Percentiles rank a stretch among this genome's conserved stretches.
phyloP scores from a whole-genome alignment of 805 yeast species.

The Geotrichum ghanense region DNA sequence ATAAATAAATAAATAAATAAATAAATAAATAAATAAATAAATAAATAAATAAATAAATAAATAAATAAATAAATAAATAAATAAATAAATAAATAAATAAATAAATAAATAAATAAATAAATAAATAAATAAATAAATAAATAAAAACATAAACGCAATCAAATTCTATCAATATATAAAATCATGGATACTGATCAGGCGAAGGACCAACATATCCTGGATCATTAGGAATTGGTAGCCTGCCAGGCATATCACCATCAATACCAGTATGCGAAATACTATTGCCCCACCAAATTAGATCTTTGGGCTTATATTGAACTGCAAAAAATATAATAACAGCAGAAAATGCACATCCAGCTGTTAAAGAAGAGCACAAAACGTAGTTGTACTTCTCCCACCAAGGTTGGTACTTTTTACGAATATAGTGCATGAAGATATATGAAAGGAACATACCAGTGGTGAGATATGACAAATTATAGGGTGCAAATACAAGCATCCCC shows the following conservation, averaged over 20 bases:
- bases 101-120: too few species aligned
- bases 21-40: too few species aligned
- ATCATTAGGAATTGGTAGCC: neutral
- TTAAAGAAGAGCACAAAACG: conserved; percentile 35
- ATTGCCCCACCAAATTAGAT: conserved; percentile 41
- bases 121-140: too few species aligned
- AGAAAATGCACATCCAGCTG: conserved; percentile 39
- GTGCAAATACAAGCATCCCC: conserved; percentile 32
- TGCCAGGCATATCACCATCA: conserved; percentile 9
- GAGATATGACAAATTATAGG: conserved; percentile 34
- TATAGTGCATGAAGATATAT: conserved; percentile 33
- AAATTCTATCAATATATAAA: too few species aligned
- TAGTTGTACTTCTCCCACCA: conserved; percentile 49
- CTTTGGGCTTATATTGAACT: conserved; percentile 26
- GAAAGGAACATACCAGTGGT: conserved; percentile 32
- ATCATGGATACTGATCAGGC: neutral
- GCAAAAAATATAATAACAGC: conserved; percentile 35
- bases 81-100: too few species aligned
- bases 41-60: too few species aligned
- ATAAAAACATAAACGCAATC: neutral
- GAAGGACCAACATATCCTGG: conserved; percentile 1
- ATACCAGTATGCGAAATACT: conserved; percentile 18
- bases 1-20: too few species aligned
- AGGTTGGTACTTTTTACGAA: conserved; percentile 31
- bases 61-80: too few species aligned